Percentiles rank a stretch among this genome's conserved stretches.
Evolutionary conservation across 2,329 filamentous ascomycete genomes (phyloP).

Genomic region (Trichothecium sympodiale): DNA sequence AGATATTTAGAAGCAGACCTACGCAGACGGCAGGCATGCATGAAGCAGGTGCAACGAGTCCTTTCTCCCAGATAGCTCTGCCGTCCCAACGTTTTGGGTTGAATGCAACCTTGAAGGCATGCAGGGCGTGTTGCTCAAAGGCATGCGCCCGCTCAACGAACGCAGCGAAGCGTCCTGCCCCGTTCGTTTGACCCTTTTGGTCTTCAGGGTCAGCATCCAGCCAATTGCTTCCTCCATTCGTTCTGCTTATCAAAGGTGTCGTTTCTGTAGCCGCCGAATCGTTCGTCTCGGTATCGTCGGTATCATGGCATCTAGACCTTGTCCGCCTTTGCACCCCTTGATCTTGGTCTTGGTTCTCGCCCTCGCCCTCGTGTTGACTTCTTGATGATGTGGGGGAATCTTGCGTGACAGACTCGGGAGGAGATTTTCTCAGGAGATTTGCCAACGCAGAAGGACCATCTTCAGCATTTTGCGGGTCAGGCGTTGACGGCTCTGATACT

Average conservation of each 20-base stretch:
- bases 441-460: constrained; percentile 29
- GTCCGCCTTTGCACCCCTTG: too few species aligned
- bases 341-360: too few species aligned
- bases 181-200: constrained; percentile 31
- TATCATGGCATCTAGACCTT: not conserved
- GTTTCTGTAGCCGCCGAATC: constrained; percentile 23
- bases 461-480: constrained; percentile 17
- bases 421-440: constrained; percentile 31
- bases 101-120: constrained; percentile 24
- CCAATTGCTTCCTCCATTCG: constrained; percentile 15
- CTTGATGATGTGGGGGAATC: not conserved
- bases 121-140: constrained; percentile 18
- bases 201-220: constrained; percentile 34
- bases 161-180: too few species aligned
- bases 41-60: constrained; percentile 54
- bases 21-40: constrained; percentile 80
- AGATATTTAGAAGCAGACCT: constrained; percentile 78
- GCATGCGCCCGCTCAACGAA: constrained; percentile 16
- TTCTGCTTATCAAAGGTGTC: constrained; percentile 34
- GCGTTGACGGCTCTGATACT: constrained; percentile 46
- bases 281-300: constrained; percentile 6
- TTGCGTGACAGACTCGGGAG: constrained; percentile 19
- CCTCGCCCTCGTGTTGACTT: too few species aligned
- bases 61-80: constrained; percentile 50
- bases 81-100: constrained; percentile 65